Evolutionary conservation across 2,329 filamentous ascomycete species (phyloP).

Genomic region (Clonostachys rosea): DNA sequence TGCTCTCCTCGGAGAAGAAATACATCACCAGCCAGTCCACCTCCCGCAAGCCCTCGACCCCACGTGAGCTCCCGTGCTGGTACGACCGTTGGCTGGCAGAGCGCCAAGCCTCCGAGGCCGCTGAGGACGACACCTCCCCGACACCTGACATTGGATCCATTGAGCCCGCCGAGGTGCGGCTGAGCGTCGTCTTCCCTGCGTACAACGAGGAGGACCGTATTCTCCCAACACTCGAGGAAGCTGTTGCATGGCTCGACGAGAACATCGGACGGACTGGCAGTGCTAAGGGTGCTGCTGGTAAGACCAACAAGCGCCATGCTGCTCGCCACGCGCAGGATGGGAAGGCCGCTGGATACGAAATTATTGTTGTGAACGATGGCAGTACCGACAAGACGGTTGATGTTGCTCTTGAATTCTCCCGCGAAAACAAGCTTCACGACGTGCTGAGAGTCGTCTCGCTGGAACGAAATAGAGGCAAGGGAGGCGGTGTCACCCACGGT

Average conservation of each 20-base stretch:
- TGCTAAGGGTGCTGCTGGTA: slow-evolving; percentile 6
- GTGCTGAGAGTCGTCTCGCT: slow-evolving; percentile 76
- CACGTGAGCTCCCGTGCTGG: slow-evolving; percentile 74
- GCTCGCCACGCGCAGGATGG: slow-evolving; percentile 10
- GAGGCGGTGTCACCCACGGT: slow-evolving; percentile 90
- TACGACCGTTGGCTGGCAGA: slow-evolving; percentile 68
- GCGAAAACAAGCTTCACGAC: slow-evolving; percentile 68
- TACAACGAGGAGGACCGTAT: slow-evolving; percentile 91
- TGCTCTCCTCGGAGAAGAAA: slow-evolving; percentile 74
- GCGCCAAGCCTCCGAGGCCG: slow-evolving; percentile 43
- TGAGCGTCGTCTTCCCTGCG: slow-evolving; percentile 90
- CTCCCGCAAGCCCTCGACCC: slow-evolving; percentile 31
- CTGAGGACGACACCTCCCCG: slow-evolving; percentile 10
- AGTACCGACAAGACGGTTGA: slow-evolving; percentile 78
- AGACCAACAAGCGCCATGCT: slow-evolving; percentile 23
- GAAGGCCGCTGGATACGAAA: slow-evolving; percentile 70
- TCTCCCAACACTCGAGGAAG: slow-evolving; percentile 81
- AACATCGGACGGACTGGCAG: slow-evolving; percentile 57
- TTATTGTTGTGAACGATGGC: slow-evolving; percentile 86
- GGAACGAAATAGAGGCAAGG: slow-evolving; percentile 84
- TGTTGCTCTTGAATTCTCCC: slow-evolving; percentile 76
- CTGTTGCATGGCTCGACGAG: slow-evolving; percentile 77
- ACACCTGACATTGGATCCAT: slow-evolving; percentile 52
- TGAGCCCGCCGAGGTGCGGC: slow-evolving; percentile 72
- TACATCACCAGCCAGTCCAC: slow-evolving; percentile 76